Base-by-base conservation (phyloP, 495 filamentous ascomycete species). In the Xylaria cubensis region DNA sequence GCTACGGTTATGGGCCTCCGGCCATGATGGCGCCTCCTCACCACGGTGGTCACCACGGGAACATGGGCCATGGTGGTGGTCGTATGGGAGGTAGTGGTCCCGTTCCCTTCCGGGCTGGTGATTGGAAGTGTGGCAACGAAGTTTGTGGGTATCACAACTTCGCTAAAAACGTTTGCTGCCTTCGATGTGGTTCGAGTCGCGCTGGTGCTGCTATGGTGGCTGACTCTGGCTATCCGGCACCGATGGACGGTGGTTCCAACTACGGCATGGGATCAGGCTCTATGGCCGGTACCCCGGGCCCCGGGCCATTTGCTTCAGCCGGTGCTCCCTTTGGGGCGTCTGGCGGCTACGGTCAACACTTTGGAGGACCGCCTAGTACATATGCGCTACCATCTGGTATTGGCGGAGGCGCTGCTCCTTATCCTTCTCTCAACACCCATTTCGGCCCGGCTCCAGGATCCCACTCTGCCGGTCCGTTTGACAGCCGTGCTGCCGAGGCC, bases 61-160 rank as follows among this genome's bases (percentile, higher is more conserved):
- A 89, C 62, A 90, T 92, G 79, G 90, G 91, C 39, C 92, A 94
- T 80, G 92, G 92, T 32, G 87, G 87, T 67, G 86, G 86, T 55
- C 84, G 87, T 58, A 91, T 92, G 88, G 92, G 92, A 66, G 90
- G 92, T 65, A 91, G 92, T 68, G 95, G 95, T 64, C 92, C 95
- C 70, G 95, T 98, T 69, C 96, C 96, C 26, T 99, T 98, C 90
- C 92, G 96, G 73, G 96, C 96, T 55, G 96, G 96, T 74, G 96
- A 99, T 80, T 99, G 96, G 96, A 98, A 97, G 79, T 99, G 96
- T 80, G 96, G 96, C 58, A 95, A 94, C 48, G 95, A 98, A 77
- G 94, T 94, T n/a, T 99, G 96, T 80, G 94, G 93, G 42, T 99
- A 99, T 77, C 96, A 99, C 83, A 99, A 99, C 82, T 99, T 99